Base-by-base conservation (phyloP, 2,329 filamentous ascomycete species). In the Penicillium sp. region DNA sequence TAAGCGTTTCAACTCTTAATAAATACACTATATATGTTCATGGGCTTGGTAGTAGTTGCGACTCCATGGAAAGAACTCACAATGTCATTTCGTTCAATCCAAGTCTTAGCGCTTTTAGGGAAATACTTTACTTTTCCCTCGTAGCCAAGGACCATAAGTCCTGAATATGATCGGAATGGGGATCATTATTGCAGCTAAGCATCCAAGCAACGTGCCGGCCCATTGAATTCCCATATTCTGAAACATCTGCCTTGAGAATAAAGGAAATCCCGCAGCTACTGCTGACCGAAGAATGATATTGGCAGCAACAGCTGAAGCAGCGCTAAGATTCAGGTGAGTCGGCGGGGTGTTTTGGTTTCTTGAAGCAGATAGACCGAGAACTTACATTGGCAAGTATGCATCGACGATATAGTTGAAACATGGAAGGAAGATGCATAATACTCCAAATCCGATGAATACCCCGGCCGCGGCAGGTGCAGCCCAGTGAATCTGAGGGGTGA, bases 341-440 rank as follows among this genome's bases (percentile, higher is more conserved):
- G 59, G 51, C 16, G 19, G 13, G 2, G 15, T 21, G 19, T 0
- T n/a, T 27, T 16, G 9, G 21, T 11, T 43, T 19, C 0, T 2
- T 19, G 6, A 1, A 19, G 16, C 15, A 15, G 16, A 27, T 11
- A 10, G 25, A 3, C 5, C 1, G n/a, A 40, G n/a, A 6, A 62
- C 72, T 65, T 57, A 75, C 74, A 75, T 46, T 7, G 66, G 66
- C 5, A 75, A 57, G 54, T 75, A 76, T 0, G 71, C 60, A 52
- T 75, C 73, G 15, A 75, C 63, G 2, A 76, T 45, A 43, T 76
- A 73, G 43, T 66, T 70, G 53, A 72, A 71, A 11, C 64, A 63
- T 2, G 62, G 65, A n/a, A 69, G 53, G 25, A 71, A 73, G 9
- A 71, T 68, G n/a, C 62, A 64, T 3, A 71, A 25, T 4, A 70